Base-by-base conservation (phyloP, 352 stramenopile genomes). In the Globisporangium cystogenes region DNA sequence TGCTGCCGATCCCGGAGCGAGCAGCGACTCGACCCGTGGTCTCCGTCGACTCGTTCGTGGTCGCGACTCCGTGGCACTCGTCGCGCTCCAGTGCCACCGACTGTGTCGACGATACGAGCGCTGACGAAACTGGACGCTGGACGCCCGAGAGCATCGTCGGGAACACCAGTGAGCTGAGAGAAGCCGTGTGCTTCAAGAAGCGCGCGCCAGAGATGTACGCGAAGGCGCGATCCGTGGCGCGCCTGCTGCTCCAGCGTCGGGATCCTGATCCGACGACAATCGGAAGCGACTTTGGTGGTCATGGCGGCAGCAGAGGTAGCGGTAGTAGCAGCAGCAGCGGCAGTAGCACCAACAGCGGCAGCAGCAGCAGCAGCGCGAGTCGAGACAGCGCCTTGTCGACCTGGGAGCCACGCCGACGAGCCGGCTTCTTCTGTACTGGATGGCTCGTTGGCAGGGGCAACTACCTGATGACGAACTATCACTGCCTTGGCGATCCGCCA, bases 391-490 rank as follows among this genome's bases (percentile, higher is more conserved):
- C 16, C 15, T 21, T 11, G 33, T 40, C 3, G 27, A 18, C 36
- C 31, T 40, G 14, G 36, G 16, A 8, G n/a, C n/a, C 37, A 39
- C 24, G 8, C 14, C 12, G 36, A 14, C 18, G 18, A 26, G 57
- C 41, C 1, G 75, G 57, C 51, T 55, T 54, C 12, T 84, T 76
- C 48, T 87, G 76, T 64, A 86, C 76, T 3, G 76, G 76, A 12
- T 88, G 73, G 74, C 64, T 90, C 1, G 51, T 90, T 2, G 80
- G 80, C 24, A 52, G 55, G 33, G 68, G 58, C 11, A 86, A 83
- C 53, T 64, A 87, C 59, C 60, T 90, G 52, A 43, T 90, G 46
- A 88, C 80, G 0, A 87, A 83, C 53, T 72, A 86, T 53, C 76
- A 87, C 59, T 90, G 80, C 58, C 63, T 90, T 48, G 64, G 16